A percentile compares a stretch with the other conserved stretches of the same genome.
These are phyloP conservation scores for Termitomyces sp. DNA, from an alignment of 768 basidiomycete species.

Conservation along the genomic window DNA sequence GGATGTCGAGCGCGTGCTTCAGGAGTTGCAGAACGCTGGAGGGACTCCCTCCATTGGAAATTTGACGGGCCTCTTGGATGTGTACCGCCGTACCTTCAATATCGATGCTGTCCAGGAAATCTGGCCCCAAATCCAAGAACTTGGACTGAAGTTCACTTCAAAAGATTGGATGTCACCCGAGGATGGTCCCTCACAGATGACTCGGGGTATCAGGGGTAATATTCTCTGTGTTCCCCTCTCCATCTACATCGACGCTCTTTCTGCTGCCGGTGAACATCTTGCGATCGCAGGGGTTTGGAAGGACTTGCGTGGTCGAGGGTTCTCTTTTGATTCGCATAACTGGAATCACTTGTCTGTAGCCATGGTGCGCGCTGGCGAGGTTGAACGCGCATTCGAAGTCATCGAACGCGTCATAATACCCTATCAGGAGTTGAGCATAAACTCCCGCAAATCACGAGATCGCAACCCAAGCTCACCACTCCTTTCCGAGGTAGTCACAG, in stretches of 20 bases:
- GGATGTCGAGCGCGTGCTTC: slow-evolving; percentile 57
- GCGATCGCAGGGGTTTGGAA: slow-evolving; percentile 70
- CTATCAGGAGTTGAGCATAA: slow-evolving; percentile 36
- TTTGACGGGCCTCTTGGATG: slow-evolving; percentile 67
- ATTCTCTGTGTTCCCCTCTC: slow-evolving; percentile 78
- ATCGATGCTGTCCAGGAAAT: slow-evolving; percentile 52
- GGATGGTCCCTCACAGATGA: slow-evolving; percentile 14
- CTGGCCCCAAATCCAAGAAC: slow-evolving; percentile 68
- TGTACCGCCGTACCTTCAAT: slow-evolving; percentile 61
- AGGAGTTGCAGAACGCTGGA: slow-evolving; percentile 50
- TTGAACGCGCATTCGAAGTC: slow-evolving; percentile 82
- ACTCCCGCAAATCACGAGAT: slow-evolving; percentile 25
- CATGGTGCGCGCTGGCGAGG: slow-evolving; percentile 75
- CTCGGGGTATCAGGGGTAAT: slow-evolving; percentile 36
- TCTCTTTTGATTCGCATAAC: slow-evolving; percentile 84
- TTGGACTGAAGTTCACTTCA: slow-evolving; percentile 46
- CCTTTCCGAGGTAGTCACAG: slow-evolving; percentile 31
- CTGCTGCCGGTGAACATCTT: slow-evolving; percentile 56
- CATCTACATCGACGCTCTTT: slow-evolving; percentile 76
- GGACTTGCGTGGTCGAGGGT: slow-evolving; percentile 57
- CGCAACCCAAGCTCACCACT: slow-evolving; percentile 39
- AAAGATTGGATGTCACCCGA: slow-evolving; percentile 30
- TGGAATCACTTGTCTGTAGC: slow-evolving; percentile 86
- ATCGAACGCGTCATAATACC: slow-evolving; percentile 76
- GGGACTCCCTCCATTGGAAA: slow-evolving; percentile 58